Percentiles rank a stretch among this genome's conserved stretches.
Evolutionary conservation across 1,284 basidiomycete species (phyloP).

Genomic region (Marasmius fiardii): DNA sequence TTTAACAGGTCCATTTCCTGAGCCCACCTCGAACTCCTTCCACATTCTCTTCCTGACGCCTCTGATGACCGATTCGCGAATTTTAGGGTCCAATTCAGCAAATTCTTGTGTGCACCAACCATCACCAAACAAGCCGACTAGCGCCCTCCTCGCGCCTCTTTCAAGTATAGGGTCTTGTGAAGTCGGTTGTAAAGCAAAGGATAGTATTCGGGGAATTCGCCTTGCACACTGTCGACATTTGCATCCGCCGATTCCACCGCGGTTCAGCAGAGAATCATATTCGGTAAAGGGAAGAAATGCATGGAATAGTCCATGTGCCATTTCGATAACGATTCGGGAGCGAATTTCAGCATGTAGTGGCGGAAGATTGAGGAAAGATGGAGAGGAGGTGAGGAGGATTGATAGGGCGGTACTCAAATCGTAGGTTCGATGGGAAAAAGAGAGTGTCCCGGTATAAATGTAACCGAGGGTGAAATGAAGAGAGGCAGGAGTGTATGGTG

Average conservation of each 20-base stretch:
- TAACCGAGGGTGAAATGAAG: conserved; percentile 94
- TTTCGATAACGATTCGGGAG: conserved; percentile 79
- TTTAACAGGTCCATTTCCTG: conserved; percentile 31
- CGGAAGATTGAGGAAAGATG: conserved; percentile 71
- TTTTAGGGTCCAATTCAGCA: conserved; percentile 61
- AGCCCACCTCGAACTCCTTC: conserved; percentile 28
- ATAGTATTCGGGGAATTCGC: conserved; percentile 76
- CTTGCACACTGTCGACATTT: conserved; percentile 78
- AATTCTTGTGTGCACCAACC: conserved; percentile 85
- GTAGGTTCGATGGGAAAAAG: conserved; percentile 90
- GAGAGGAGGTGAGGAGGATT: conserved; percentile 77
- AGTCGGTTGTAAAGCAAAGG: conserved; percentile 74
- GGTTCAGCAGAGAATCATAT: conserved; percentile 66
- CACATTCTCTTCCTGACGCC: conserved; percentile 59
- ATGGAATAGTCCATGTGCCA: conserved; percentile 86
- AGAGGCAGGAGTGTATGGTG: conserved; percentile 93
- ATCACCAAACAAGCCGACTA: conserved; percentile 81
- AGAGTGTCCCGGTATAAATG: conserved; percentile 91
- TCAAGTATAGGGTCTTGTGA: conserved; percentile 73
- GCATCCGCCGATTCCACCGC: conserved; percentile 59
- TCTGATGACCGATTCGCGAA: conserved; percentile 65
- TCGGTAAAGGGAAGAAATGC: conserved; percentile 76
- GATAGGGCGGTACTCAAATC: conserved; percentile 91
- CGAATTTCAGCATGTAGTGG: conserved; percentile 78
- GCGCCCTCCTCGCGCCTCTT: conserved; percentile 65